Percentiles rank a stretch among this genome's conserved stretches.
These are phyloP conservation scores for Alternaria ventricosa DNA, from an alignment of 2,329 filamentous ascomycete genomes.

Conservation along the genomic window DNA sequence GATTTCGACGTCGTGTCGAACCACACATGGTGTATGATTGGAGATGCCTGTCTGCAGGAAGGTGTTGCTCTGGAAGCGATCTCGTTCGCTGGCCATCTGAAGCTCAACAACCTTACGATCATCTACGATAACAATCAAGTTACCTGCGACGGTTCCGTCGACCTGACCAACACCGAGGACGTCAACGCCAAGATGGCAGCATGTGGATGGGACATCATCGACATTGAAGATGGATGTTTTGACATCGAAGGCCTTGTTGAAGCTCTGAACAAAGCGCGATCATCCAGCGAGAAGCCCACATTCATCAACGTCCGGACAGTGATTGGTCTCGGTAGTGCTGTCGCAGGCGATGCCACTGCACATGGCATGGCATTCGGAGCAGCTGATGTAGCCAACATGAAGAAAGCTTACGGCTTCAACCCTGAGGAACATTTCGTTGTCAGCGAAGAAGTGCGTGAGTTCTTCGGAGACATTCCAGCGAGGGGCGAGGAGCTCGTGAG, in stretches of 20 bases:
- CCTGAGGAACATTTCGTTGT: conserved; percentile 57
- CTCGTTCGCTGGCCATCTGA: conserved; percentile 62
- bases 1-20: conserved; percentile 58
- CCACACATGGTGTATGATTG: conserved; percentile 63
- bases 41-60: conserved; percentile 64
- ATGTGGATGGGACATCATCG: conserved; percentile 63
- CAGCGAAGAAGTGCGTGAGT: conserved; percentile 56
- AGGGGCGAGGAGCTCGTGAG: conserved; percentile 56
- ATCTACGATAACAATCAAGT: conserved; percentile 69
- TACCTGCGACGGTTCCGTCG: conserved; percentile 64
- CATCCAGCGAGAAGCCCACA: conserved; percentile 57
- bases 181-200: conserved; percentile 65
- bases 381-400: conserved; percentile 63
- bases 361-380: conserved; percentile 65
- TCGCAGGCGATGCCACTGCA: conserved; percentile 60
- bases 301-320: conserved; percentile 66
- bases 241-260: conserved; percentile 58
- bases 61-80: conserved; percentile 65
- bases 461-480: conserved; percentile 46
- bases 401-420: conserved; percentile 58
- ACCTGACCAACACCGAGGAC: conserved; percentile 62
- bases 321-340: conserved; percentile 62
- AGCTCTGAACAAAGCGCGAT: conserved; percentile 56
- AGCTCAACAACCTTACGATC: conserved; percentile 63
- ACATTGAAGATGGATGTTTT: conserved; percentile 61